Percentiles rank a stretch among this genome's conserved stretches.
Evolutionary conservation across 148 eudicot genomes (phyloP).

Genomic region (Bassia scoparia): DNA sequence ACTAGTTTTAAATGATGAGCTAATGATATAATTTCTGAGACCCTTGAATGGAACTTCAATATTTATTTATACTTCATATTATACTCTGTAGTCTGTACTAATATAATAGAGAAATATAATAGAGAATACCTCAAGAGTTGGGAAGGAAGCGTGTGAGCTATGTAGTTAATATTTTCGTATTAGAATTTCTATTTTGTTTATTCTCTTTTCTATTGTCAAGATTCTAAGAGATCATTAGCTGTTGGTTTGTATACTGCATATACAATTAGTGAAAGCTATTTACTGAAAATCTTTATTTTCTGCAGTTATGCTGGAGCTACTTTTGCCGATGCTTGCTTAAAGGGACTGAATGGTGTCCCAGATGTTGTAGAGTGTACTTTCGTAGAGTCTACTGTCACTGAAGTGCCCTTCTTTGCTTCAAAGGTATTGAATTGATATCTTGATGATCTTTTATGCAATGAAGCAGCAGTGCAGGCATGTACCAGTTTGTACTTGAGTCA

Average conservation of each 20-base stretch:
- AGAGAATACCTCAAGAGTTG: no score
- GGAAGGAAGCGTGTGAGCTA: background rate
- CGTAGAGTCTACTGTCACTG: slow-evolving; percentile 77
- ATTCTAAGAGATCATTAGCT: background rate
- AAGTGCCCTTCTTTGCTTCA: slow-evolving; percentile 90
- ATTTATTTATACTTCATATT: background rate
- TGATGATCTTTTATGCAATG: background rate
- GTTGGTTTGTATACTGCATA: background rate
- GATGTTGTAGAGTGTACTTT: slow-evolving; percentile 89
- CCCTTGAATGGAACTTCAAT: background rate
- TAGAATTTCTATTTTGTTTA: background rate
- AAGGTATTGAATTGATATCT: slow-evolving; percentile 41
- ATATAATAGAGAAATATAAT: no score
- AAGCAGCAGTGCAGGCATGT: background rate
- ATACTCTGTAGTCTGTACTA: no score
- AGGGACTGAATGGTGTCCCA: slow-evolving; percentile 97
- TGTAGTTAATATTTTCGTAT: background rate
- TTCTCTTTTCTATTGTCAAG: background rate
- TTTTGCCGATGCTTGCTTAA: slow-evolving; percentile 97
- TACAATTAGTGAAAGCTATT: slow-evolving; percentile 11
- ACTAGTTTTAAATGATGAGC: background rate
- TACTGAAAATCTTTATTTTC: background rate
- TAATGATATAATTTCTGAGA: background rate
- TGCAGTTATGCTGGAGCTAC: slow-evolving; percentile 91
- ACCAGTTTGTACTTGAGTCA: no score